These are phyloP conservation scores for Rhizodiscina lignyota DNA, from an alignment of 495 filamentous ascomycete species.

Conservation along the genomic window DNA sequence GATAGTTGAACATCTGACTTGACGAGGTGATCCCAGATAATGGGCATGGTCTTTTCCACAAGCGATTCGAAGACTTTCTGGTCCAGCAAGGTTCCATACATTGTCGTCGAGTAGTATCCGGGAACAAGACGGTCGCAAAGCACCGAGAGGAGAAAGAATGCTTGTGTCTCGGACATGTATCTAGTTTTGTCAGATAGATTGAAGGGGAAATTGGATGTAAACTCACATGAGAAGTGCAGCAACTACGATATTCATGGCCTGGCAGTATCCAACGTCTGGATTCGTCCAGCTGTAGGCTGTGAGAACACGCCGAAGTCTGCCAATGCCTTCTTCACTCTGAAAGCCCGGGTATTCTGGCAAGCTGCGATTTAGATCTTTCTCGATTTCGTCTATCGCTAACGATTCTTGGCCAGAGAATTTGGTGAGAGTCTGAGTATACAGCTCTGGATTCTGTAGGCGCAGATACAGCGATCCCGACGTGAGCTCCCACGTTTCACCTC, in stretches of 20 bases:
- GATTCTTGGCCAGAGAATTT: slow-evolving; percentile 73
- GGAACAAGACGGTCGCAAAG: slow-evolving; percentile 87
- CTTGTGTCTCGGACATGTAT: slow-evolving; percentile 94
- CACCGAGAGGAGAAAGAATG: slow-evolving; percentile 83
- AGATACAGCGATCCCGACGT: slow-evolving; percentile 81
- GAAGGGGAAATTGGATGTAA: slow-evolving; percentile 1
- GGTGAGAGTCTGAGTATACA: slow-evolving; percentile 67
- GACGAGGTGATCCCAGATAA: slow-evolving; percentile 90
- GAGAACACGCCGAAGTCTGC: slow-evolving; percentile 69
- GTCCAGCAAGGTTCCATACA: slow-evolving; percentile 95
- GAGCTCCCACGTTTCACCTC: slow-evolving; percentile 93
- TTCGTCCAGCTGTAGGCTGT: slow-evolving; percentile 96
- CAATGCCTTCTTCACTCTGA: slow-evolving; percentile 91
- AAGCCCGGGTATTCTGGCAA: slow-evolving; percentile 94
- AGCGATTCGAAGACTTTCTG: slow-evolving; percentile 94
- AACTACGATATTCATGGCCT: slow-evolving; percentile 99
- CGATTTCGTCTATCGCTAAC: slow-evolving; percentile 93
- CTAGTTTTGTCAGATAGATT: slow-evolving; percentile 19
- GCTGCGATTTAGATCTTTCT: slow-evolving; percentile 93
- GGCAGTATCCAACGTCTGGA: slow-evolving; percentile 89
- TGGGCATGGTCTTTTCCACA: slow-evolving; percentile 96
- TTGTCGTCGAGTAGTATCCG: slow-evolving; percentile 93
- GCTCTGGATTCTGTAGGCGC: slow-evolving; percentile 65
- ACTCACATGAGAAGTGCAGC: slow-evolving; percentile 76
- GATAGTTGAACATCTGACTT: slow-evolving; percentile 97